A percentile compares a stretch with the other conserved stretches of the same genome.
Conservation (phyloP, 1,284 basidiomycete species). For the Sporisorium graminicola region DNA sequence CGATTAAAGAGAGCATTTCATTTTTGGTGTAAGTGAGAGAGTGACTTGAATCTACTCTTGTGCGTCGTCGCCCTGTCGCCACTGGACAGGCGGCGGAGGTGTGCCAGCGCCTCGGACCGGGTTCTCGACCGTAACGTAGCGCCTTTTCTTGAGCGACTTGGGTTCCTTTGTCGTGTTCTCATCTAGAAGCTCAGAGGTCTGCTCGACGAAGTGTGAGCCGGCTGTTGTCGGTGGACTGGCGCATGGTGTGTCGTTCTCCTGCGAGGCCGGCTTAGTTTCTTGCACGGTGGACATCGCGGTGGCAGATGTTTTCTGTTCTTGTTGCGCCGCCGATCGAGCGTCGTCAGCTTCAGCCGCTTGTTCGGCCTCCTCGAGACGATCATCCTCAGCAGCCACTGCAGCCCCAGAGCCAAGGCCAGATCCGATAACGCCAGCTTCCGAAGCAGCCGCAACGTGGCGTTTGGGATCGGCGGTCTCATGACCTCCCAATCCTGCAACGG, state of each 20-base stretch:
- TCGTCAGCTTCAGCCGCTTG: slow-evolving; percentile 26
- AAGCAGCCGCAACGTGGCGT: slow-evolving; percentile 7
- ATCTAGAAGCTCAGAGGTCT: neutral
- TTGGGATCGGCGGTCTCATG: slow-evolving; percentile 23
- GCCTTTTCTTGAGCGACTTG: slow-evolving; percentile 23
- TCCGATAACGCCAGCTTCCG: slow-evolving; percentile 25
- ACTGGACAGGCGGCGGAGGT: slow-evolving; percentile 43
- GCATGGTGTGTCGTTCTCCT: neutral
- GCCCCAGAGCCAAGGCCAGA: slow-evolving; percentile 31
- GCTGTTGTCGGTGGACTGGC: neutral
- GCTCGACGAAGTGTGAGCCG: slow-evolving; percentile 23
- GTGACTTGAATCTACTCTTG: slow-evolving; percentile 4
- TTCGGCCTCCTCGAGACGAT: slow-evolving; percentile 19
- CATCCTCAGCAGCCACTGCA: slow-evolving; percentile 22
- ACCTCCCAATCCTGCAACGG: slow-evolving; percentile 24
- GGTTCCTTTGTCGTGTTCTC: neutral
- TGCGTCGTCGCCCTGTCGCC: slow-evolving; percentile 14
- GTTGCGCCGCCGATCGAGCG: neutral
- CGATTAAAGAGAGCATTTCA: neutral
- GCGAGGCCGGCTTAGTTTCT: neutral
- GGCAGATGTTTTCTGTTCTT: neutral
- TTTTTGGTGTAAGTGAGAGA: neutral
- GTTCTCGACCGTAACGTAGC: slow-evolving; percentile 44
- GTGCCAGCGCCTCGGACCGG: slow-evolving; percentile 37
- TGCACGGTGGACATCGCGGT: neutral